These are phyloP conservation scores for Fusarium euwallaceae DNA, from an alignment of 2,329 filamentous ascomycete species.

Conservation along the genomic window DNA sequence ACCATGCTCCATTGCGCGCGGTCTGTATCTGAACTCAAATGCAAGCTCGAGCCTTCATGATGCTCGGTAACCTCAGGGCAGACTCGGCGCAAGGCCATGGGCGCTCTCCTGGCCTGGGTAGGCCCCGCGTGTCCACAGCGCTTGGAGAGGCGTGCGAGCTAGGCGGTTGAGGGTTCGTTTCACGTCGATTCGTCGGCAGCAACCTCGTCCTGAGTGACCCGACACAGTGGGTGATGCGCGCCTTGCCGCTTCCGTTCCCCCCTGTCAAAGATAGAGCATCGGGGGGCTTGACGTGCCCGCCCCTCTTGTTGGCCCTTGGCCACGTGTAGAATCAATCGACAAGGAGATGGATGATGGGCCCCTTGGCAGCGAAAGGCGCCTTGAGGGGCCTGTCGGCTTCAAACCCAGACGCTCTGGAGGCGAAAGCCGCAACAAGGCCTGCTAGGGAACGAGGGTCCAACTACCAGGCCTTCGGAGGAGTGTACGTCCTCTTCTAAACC, in stretches of 20 bases:
- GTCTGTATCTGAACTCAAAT: slow-evolving; percentile 27
- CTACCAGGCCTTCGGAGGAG: background rate
- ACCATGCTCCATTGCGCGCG: slow-evolving; percentile 16
- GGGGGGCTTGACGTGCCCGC: slow-evolving; percentile 30
- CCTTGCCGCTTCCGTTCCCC: slow-evolving; percentile 44
- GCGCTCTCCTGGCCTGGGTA: slow-evolving; percentile 1
- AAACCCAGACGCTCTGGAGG: slow-evolving; percentile 4
- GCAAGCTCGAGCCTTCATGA: slow-evolving; percentile 21
- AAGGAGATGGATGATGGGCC: slow-evolving; percentile 16
- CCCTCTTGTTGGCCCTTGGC: slow-evolving; percentile 27
- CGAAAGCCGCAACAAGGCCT: background rate
- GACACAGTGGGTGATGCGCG: slow-evolving; percentile 49
- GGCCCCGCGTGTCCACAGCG: slow-evolving; percentile 7
- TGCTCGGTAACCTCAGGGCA: background rate
- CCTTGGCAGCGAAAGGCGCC: slow-evolving; percentile 4
- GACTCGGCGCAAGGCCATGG: background rate
- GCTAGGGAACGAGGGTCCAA: background rate
- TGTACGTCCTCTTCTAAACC: slow-evolving; percentile 10
- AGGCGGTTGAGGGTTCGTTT: slow-evolving; percentile 29
- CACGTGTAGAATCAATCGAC: slow-evolving; percentile 44
- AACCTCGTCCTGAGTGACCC: slow-evolving; percentile 38
- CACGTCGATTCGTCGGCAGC: slow-evolving; percentile 32
- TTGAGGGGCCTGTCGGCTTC: slow-evolving; percentile 15
- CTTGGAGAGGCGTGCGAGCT: slow-evolving; percentile 25
- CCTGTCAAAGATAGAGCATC: slow-evolving; percentile 29